Evolutionary conservation across 139 green algal species (phyloP).

Genomic region (Asterochloris erici): DNA sequence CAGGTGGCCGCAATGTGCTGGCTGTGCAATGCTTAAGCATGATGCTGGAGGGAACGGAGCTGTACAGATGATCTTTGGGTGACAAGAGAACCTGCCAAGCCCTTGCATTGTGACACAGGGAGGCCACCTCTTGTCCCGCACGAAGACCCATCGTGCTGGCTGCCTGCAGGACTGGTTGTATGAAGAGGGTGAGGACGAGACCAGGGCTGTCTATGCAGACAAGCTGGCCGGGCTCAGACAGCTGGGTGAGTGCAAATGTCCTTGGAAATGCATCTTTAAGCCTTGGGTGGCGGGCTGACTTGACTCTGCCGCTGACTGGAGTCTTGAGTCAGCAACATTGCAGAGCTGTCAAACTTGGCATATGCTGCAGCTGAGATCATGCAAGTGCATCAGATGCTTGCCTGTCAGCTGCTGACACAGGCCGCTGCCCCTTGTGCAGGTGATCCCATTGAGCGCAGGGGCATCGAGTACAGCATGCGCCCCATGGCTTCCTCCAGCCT

Average conservation of each 20-base stretch:
- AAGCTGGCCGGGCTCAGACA: constrained; percentile 87
- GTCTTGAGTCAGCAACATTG: neutral
- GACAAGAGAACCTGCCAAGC: too few species aligned
- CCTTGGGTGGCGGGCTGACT: neutral
- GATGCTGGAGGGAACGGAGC: too few species aligned
- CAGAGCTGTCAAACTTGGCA: neutral
- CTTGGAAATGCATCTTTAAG: neutral
- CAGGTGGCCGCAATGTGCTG: too few species aligned
- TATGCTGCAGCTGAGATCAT: neutral
- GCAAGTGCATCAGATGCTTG: neutral
- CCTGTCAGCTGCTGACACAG: neutral
- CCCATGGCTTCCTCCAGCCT: constrained; percentile 27
- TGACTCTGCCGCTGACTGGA: neutral
- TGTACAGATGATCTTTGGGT: too few species aligned
- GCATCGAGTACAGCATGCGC: constrained; percentile 31
- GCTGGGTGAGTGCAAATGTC: neutral
- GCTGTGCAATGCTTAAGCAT: too few species aligned
- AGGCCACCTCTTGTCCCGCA: too few species aligned
- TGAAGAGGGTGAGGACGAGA: constrained; percentile 95
- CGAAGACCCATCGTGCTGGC: neutral
- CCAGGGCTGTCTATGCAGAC: constrained; percentile 83
- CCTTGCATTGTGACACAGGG: too few species aligned
- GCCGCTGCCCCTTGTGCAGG: neutral
- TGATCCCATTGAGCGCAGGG: constrained; percentile 62
- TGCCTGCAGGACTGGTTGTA: constrained; percentile 96